Evolutionary conservation across 805 yeast genomes (phyloP), one percentile per base, ranked within the genome.

Genomic region (Maudiozyma serrabonitensis): DNA sequence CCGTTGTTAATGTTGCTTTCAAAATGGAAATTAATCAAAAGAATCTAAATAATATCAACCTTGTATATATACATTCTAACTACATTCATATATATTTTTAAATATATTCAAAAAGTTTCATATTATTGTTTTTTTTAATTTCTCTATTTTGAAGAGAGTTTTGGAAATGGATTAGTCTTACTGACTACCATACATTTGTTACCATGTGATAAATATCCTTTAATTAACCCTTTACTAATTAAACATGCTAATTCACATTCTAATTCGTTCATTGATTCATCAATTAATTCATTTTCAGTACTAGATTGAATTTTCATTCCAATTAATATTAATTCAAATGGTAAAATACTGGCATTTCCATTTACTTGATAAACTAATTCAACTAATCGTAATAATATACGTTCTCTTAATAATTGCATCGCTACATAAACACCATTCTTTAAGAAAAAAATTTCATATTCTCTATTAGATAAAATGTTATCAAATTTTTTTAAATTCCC

Each of bases 201-300:
- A 3, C 81, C 75, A 60, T 87, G 93, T 5, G 95, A 84, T 15
- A 89, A 64, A 63, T 89, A 89, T 0, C 96, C 96, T 64, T 84
- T 87, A 44, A 88, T 69, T 50, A 64, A 69, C 8, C 83, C 83
- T 46, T 69, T 67, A 46, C 73, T 71, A 18, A 89, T 86, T 58
- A 84, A 67, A 48, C 75, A 78, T 0, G 95, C 89, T 21, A 87
- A 54, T 11, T 75, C 65, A 51, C 91, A 81, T 64, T 89, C 96
- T 4, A 81, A 69, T 49, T 78, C 81, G 58, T 81, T 26, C 9
- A 35, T 35, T 4, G 9, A 2, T 8, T 8, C 42, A 18, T 11
- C 41, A 6, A 35, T 35, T 4, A 6, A 2, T 8, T 8, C 42
- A 18, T 15, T 46, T 4, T n/a, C 13, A 4, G 21, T 2, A 3